Percentiles rank a stretch among this genome's conserved stretches.
Evolutionary conservation across 768 basidiomycete species (phyloP).

Genomic region (Psilocybe sp.): DNA sequence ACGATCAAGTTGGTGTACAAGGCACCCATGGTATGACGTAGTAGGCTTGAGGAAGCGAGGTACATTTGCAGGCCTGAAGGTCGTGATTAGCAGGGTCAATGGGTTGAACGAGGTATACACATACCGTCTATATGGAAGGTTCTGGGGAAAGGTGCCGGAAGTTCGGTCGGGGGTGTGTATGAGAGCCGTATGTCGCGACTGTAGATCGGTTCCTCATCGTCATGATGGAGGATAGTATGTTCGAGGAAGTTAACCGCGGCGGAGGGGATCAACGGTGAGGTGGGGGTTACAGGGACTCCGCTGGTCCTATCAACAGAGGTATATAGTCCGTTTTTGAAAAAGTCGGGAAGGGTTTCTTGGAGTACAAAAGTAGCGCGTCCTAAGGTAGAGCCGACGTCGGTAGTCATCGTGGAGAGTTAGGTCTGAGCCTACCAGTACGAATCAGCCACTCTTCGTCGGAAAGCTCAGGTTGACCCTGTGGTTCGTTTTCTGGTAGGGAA

Average conservation of each 20-base stretch:
- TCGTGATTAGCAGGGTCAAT: background rate
- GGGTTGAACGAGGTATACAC: constrained; percentile 4
- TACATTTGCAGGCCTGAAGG: constrained; percentile 61
- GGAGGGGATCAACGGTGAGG: constrained; percentile 19
- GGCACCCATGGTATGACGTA: constrained; percentile 74
- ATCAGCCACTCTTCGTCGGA: constrained; percentile 79
- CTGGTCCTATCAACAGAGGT: constrained; percentile 49
- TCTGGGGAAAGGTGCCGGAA: constrained; percentile 69
- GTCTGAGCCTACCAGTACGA: constrained; percentile 54
- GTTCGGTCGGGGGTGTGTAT: constrained; percentile 65
- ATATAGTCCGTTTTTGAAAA: constrained; percentile 67
- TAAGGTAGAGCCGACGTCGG: constrained; percentile 20
- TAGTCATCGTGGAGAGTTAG: background rate
- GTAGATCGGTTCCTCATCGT: constrained; percentile 51
- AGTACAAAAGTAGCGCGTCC: constrained; percentile 72
- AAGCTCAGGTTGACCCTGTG: constrained; percentile 30
- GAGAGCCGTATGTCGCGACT: constrained; percentile 58
- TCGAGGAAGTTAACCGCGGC: constrained; percentile 28
- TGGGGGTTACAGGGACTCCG: constrained; percentile 29
- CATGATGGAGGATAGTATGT: constrained; percentile 22
- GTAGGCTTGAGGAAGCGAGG: constrained; percentile 63
- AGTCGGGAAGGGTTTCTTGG: constrained; percentile 66
- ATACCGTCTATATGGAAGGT: constrained; percentile 71
- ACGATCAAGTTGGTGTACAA: constrained; percentile 67
- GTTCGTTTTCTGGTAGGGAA: constrained; percentile 23